Evolutionary conservation across 1,284 basidiomycete species (phyloP), one percentile per base, ranked within the genome.

Genomic region (Blastosporella zonata): DNA sequence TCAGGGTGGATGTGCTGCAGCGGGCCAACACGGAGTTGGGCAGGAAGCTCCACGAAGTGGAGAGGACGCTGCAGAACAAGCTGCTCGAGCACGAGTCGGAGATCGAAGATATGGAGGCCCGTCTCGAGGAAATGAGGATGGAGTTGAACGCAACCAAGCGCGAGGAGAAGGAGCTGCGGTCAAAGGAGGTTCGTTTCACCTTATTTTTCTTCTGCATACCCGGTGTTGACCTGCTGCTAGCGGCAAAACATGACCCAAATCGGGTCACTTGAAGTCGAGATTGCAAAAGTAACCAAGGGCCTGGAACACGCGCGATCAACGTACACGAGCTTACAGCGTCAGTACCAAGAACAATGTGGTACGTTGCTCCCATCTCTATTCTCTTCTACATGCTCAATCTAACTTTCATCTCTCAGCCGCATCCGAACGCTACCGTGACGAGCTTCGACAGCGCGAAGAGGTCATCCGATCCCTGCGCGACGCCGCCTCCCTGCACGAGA

Each of bases 271-370:
- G 93, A 95, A 66, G 75, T 78, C 27, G 91, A 94, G 59, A 79
- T 94, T 6, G 74, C 78, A 0, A 90, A 86, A 60, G 65, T 90
- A 35, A 81, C 83, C 51, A 84, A 84, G 62, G 74, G 70, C 18
- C 69, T 93, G 25, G 90, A 93, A 37, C 78, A 75, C 28, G 77
- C 86, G 13, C 82, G 84, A 43, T 64, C 75, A 13, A 79, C 82
- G 15, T 90, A 93, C 61, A 76, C 80, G 49, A 82, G 75, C 55
- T 70, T 94, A 56, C 87, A 93, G 61, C 85, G 84, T 59, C 89
- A 90, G 62, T 95, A 94, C 59, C 81, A 85, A 57, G 87, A 93
- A 60, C 92, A 94, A 64, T 87, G 85, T 56, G 65, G 88, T 90
- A 62, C 34, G 85, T 78, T 13, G 36, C 27, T 13, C n/a, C n/a